Evolutionary conservation across 495 filamentous ascomycete species (phyloP).

Genomic region (Parathielavia appendiculata): DNA sequence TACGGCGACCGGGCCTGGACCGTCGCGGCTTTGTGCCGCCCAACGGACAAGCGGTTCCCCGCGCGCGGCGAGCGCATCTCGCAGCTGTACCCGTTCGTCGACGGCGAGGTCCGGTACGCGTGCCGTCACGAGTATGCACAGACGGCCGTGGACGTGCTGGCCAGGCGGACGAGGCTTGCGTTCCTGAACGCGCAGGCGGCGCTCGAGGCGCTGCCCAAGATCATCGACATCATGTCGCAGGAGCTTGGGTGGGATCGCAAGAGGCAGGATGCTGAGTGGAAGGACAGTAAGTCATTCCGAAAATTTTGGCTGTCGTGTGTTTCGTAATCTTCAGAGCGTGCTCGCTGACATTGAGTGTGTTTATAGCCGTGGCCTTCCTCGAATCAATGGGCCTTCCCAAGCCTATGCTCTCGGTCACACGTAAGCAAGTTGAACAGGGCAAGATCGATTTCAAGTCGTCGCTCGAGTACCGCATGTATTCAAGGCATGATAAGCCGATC

Average conservation of each 20-base stretch:
- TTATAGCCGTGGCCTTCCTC: constrained; percentile 60
- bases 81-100: constrained; percentile 86
- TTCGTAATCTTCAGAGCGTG: no score
- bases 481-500: constrained; percentile 52
- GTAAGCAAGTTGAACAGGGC: constrained; percentile 74
- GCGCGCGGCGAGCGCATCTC: constrained; percentile 80
- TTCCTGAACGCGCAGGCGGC: constrained; percentile 96
- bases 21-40: constrained; percentile 76
- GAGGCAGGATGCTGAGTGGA: constrained; percentile 81
- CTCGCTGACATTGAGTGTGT: background rate
- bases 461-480: constrained; percentile 66
- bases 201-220: constrained; percentile 76
- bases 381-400: constrained; percentile 83
- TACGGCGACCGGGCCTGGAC: constrained; percentile 97
- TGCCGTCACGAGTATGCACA: constrained; percentile 90
- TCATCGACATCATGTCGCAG: constrained; percentile 90
- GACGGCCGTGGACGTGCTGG: constrained; percentile 87
- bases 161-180: constrained; percentile 78
- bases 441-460: constrained; percentile 65
- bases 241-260: constrained; percentile 77
- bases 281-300: constrained; percentile 49
- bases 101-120: constrained; percentile 90
- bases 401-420: constrained; percentile 62
- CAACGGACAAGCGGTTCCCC: constrained; percentile 81
- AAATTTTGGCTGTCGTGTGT: background rate